These are phyloP conservation scores for Rhodosporidiobolus odoratus DNA, from an alignment of 768 basidiomycete genomes.

Conservation along the genomic window DNA sequence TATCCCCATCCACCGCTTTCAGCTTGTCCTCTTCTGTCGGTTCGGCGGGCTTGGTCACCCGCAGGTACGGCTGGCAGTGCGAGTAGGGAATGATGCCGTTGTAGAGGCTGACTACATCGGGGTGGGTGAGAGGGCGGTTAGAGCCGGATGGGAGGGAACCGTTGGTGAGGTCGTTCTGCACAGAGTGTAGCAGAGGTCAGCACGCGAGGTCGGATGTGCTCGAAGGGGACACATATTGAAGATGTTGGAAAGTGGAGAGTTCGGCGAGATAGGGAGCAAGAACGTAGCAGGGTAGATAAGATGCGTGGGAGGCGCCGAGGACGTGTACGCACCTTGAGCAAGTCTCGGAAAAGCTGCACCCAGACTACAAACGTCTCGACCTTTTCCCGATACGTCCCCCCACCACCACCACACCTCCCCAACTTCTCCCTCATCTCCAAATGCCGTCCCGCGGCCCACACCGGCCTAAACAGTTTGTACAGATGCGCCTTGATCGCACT, in stretches of 20 bases:
- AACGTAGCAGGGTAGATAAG: neutral
- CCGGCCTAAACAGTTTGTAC: constrained; percentile 84
- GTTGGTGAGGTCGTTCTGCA: constrained; percentile 13
- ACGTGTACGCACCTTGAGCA: constrained; percentile 54
- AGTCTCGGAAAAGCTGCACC: constrained; percentile 57
- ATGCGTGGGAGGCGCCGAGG: neutral
- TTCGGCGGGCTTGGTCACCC: constrained; percentile 46
- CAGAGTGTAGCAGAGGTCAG: neutral
- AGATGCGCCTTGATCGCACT: constrained; percentile 86
- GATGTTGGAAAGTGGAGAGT: too few species aligned
- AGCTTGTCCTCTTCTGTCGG: constrained; percentile 33
- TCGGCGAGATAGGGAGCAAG: neutral
- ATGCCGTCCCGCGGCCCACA: constrained; percentile 54
- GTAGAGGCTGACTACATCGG: constrained; percentile 11
- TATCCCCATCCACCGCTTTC: constrained; percentile 15
- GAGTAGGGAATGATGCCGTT: constrained; percentile 56
- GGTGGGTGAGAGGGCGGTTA: constrained; percentile 27
- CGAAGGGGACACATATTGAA: neutral
- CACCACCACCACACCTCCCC: constrained; percentile 49
- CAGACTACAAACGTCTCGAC: constrained; percentile 55
- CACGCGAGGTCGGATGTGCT: neutral
- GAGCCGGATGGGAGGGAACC: constrained; percentile 21
- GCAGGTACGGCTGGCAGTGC: constrained; percentile 67
- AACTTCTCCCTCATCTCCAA: constrained; percentile 68
- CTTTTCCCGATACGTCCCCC: constrained; percentile 42